Percentiles rank a stretch among this genome's conserved stretches.
Evolutionary conservation across 2,329 filamentous ascomycete species (phyloP).

Genomic region (Aspergillus luchuensis): DNA sequence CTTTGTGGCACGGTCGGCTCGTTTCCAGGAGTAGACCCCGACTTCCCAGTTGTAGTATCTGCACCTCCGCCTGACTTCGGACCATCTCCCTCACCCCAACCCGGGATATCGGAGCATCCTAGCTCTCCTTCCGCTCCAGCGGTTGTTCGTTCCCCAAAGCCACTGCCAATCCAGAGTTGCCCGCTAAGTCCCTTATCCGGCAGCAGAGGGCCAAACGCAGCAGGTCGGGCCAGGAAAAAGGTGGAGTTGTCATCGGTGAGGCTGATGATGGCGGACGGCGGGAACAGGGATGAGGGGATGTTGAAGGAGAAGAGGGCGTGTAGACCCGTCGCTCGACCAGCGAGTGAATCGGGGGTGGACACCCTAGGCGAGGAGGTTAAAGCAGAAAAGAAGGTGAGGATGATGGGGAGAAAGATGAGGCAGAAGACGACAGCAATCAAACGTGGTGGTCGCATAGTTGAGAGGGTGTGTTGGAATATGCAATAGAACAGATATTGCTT

Average conservation of each 20-base stretch:
- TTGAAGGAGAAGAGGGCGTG: slow-evolving; percentile 69
- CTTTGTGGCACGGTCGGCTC: slow-evolving; percentile 23
- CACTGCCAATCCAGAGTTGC: slow-evolving; percentile 89
- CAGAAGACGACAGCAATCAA: slow-evolving; percentile 50
- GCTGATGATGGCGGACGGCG: slow-evolving; percentile 92
- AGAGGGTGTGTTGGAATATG: not conserved
- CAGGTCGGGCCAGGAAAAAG: slow-evolving; percentile 89
- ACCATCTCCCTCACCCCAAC: slow-evolving; percentile 69
- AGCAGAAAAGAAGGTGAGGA: slow-evolving; percentile 51
- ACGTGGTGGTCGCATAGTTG: slow-evolving; percentile 51
- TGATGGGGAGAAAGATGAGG: slow-evolving; percentile 51
- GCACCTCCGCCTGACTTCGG: slow-evolving; percentile 25
- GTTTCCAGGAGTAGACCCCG: slow-evolving; percentile 26
- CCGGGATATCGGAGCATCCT: slow-evolving; percentile 91
- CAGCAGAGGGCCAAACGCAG: slow-evolving; percentile 84
- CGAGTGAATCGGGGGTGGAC: slow-evolving; percentile 39
- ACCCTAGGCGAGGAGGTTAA: slow-evolving; percentile 43
- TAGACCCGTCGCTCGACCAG: slow-evolving; percentile 50
- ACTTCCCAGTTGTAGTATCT: slow-evolving; percentile 27
- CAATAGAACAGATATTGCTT: not conserved
- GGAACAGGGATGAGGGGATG: slow-evolving; percentile 83
- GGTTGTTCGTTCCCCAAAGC: slow-evolving; percentile 72
- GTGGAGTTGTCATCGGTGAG: slow-evolving; percentile 98
- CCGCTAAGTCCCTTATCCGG: slow-evolving; percentile 78
- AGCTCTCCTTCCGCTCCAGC: slow-evolving; percentile 74